phyloP scores from a whole-genome alignment of 345 rosid genomes.

The Salix dunnii region DNA sequence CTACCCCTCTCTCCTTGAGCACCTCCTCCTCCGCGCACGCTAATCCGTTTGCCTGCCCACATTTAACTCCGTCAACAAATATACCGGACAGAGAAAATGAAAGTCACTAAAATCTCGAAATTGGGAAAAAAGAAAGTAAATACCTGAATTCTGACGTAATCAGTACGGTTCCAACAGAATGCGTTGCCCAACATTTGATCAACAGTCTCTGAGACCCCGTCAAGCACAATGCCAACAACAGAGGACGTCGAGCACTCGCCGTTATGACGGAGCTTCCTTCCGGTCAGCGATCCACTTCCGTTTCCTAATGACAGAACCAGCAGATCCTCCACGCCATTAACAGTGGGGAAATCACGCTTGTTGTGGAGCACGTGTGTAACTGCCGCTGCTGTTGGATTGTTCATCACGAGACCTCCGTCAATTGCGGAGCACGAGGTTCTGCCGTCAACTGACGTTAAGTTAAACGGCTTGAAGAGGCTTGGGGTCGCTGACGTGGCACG shows the following conservation, averaged over 20 bases:
- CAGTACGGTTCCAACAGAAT: slow-evolving; percentile 84
- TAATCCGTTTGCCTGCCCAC: slow-evolving; percentile 59
- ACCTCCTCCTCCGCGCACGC: slow-evolving; percentile 52
- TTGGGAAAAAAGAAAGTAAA: not conserved
- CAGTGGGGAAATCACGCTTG: slow-evolving; percentile 86
- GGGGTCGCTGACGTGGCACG: slow-evolving; percentile 94
- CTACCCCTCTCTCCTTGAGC: slow-evolving; percentile 72
- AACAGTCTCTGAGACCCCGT: slow-evolving; percentile 87
- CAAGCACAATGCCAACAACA: slow-evolving; percentile 71
- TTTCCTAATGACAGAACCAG: slow-evolving; percentile 80
- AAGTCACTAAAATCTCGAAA: not conserved
- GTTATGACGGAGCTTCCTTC: slow-evolving; percentile 33
- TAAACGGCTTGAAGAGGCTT: slow-evolving; percentile 71
- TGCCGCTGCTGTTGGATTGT: slow-evolving; percentile 93
- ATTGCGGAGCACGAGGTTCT: slow-evolving; percentile 74
- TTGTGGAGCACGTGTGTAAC: slow-evolving; percentile 95
- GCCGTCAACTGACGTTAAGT: slow-evolving; percentile 66
- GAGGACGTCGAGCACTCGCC: slow-evolving; percentile 69
- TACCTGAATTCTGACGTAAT: slow-evolving; percentile 98
- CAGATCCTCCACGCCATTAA: slow-evolving; percentile 82
- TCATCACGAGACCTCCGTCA: slow-evolving; percentile 95
- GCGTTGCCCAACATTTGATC: slow-evolving; percentile 98
- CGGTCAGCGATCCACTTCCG: slow-evolving; percentile 40
- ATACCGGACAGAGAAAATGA: not conserved
- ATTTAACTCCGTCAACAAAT: slow-evolving; percentile 21